A percentile compares a stretch with the other conserved stretches of the same genome.
phyloP scores from a whole-genome alignment of 257 asterid species.

The Gardenia jasminoides region DNA sequence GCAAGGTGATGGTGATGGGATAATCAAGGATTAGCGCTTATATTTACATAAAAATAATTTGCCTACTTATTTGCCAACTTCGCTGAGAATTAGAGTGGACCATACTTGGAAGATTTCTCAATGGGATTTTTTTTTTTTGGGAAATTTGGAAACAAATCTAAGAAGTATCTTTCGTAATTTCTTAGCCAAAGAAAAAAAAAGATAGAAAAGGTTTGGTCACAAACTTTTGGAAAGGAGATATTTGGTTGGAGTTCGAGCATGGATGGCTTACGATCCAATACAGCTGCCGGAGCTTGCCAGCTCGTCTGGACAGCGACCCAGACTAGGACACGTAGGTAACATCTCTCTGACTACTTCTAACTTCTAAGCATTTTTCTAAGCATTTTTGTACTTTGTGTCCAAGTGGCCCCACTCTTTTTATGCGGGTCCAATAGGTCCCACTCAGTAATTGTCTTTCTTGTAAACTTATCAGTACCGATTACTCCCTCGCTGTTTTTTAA shows the following conservation, averaged over 20 bases:
- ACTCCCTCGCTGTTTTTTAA: no score
- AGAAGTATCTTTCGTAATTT: neutral
- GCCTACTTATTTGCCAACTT: neutral
- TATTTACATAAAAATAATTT: neutral
- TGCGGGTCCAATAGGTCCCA: no score
- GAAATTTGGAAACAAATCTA: neutral
- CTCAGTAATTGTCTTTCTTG: no score
- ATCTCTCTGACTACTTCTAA: no score
- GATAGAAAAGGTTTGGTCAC: neutral
- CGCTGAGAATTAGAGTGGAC: neutral
- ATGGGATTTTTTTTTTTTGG: neutral
- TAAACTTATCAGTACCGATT: no score
- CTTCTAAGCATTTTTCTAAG: no score
- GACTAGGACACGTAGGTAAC: neutral
- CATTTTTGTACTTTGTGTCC: no score
- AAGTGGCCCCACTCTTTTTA: no score
- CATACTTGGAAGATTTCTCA: neutral
- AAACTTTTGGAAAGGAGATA: neutral
- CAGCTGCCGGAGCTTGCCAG: slow-evolving; percentile 11
- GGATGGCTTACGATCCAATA: neutral
- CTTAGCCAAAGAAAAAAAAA: neutral
- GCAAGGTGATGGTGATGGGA: neutral
- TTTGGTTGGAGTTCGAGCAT: slow-evolving; percentile 9
- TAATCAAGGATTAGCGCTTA: neutral
- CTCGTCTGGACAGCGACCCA: slow-evolving; percentile 11